Evolutionary conservation across 768 basidiomycete genomes (phyloP), one percentile per base, ranked within the genome.

Genomic region (Xerocomellus intermedius): DNA sequence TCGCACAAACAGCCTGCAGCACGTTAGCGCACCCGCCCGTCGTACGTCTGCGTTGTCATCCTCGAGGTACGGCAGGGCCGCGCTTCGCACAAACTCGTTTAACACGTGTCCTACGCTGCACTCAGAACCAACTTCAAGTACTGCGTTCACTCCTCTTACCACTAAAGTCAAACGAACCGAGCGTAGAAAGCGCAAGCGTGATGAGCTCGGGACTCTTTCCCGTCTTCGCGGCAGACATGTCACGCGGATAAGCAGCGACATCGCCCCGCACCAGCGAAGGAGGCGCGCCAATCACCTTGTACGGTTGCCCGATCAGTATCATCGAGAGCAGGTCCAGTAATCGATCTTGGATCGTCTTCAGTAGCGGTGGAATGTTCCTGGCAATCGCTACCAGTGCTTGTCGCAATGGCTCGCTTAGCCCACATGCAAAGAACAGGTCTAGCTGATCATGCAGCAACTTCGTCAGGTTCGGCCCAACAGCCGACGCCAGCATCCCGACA

Each of bases 381-480:
- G 91, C 88, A 52, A 98, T 93, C 24, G 86, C 88, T 13, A 84
- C 82, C 9, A 99, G 78, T 0, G 96, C 93, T 63, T 89, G 82
- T 30, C 86, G 82, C 37, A 99, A 77, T 13, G 94, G 86, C 58
- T 95, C 94, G 65, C 91, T 95, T 57, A 99, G 73, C 3, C 94
- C 96, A 66, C 89, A 96, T 0, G 86, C 89, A 66, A 98, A 90
- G 91, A 99, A 98, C 39, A 97, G 77, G 69, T 98, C 95, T 32
- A 99, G 82, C 61, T 98, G 90, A 66, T 98, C 97, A 71, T 98
- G 97, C 54, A 99, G 79, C 43, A 96, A 79, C 67, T 96, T 94
- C 0, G 97, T 98, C 44, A 99, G 76, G 70, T 94, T 96, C 3
- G 94, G 94, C 1, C 97, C 97, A 32, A 99, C 94, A 9, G 97